Percentiles rank a stretch among this genome's conserved stretches.
Conservation (phyloP, 352 stramenopile genomes). For the Phytopythium mirpurense region DNA sequence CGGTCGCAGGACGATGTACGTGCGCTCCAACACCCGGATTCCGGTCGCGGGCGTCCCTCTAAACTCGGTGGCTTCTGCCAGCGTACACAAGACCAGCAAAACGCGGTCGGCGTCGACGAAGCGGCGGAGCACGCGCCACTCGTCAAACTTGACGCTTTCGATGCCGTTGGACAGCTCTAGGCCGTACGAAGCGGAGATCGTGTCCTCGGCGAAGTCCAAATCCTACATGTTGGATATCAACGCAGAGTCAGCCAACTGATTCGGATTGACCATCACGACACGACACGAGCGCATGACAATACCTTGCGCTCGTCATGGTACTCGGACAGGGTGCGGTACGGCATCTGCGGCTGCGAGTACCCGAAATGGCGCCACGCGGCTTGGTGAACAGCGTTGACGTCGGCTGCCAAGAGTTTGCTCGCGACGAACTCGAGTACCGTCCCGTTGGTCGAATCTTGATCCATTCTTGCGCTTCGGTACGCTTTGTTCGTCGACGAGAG, state of each 20-base stretch:
- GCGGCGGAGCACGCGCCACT: constrained; percentile 1
- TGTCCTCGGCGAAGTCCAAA: too few species aligned
- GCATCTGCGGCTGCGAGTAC: background rate
- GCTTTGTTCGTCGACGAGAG: constrained; percentile 6
- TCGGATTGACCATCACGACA: constrained; percentile 23
- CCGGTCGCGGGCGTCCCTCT: background rate
- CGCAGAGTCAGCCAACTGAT: background rate
- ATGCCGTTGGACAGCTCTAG: background rate
- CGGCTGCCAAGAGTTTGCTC: constrained; percentile 19
- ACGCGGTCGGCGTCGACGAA: background rate
- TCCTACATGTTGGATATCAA: too few species aligned
- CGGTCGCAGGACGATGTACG: constrained; percentile 3
- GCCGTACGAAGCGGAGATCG: background rate
- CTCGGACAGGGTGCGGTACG: constrained; percentile 12
- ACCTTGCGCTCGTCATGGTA: constrained; percentile 50
- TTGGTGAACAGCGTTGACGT: constrained; percentile 7
- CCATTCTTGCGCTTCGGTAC: constrained; percentile 15
- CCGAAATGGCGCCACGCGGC: constrained; percentile 21
- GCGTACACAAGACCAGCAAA: constrained; percentile 1
- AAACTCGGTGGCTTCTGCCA: constrained; percentile 4
- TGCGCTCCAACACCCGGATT: constrained; percentile 4
- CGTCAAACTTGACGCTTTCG: background rate
- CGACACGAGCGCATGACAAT: too few species aligned
- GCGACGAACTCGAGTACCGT: constrained; percentile 19
- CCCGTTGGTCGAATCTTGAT: constrained; percentile 8